A percentile compares a stretch with the other conserved stretches of the same genome.
These are phyloP conservation scores for Mortierella claussenii DNA, from an alignment of 192 early-diverging fungal genomes.

Conservation along the genomic window DNA sequence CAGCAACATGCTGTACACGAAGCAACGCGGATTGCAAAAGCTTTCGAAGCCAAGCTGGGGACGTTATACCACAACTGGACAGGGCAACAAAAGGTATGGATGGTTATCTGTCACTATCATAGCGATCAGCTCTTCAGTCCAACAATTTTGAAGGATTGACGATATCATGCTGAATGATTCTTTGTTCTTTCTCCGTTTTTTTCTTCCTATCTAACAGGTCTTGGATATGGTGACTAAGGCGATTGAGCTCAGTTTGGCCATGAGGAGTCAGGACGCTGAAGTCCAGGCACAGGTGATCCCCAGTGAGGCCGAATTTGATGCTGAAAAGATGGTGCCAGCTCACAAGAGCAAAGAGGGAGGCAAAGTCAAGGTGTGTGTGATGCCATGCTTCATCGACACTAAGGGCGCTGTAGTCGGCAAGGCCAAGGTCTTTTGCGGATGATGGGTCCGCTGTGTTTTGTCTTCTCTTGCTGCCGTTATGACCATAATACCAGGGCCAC, in stretches of 20 bases:
- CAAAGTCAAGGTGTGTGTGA: slow-evolving; percentile 44
- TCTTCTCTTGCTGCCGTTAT: too few relatives aligned
- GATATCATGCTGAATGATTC: neutral
- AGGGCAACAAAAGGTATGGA: slow-evolving; percentile 36
- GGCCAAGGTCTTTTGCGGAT: slow-evolving; percentile 53
- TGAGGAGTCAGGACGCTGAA: slow-evolving; percentile 55
- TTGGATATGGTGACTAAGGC: slow-evolving; percentile 52
- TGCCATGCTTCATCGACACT: slow-evolving; percentile 51
- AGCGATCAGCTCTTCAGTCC: too few relatives aligned
- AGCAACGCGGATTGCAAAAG: slow-evolving; percentile 22
- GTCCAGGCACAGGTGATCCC: slow-evolving; percentile 22
- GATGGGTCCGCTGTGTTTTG: neutral
- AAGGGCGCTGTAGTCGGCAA: slow-evolving; percentile 47
- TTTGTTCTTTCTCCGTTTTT: neutral
- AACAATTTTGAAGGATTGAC: too few relatives aligned
- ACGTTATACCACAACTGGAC: slow-evolving; percentile 48
- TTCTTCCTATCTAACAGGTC: slow-evolving; percentile 29
- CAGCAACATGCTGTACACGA: slow-evolving; percentile 26
- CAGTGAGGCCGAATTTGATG: slow-evolving; percentile 33
- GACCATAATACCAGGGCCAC: neutral
- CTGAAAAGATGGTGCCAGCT: slow-evolving; percentile 42
- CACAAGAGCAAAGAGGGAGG: slow-evolving; percentile 52
- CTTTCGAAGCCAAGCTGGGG: slow-evolving; percentile 38
- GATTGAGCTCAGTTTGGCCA: slow-evolving; percentile 54
- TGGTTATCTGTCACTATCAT: neutral